Conservation (phyloP, 2,329 filamentous ascomycete genomes). For the Alternaria sp. region DNA sequence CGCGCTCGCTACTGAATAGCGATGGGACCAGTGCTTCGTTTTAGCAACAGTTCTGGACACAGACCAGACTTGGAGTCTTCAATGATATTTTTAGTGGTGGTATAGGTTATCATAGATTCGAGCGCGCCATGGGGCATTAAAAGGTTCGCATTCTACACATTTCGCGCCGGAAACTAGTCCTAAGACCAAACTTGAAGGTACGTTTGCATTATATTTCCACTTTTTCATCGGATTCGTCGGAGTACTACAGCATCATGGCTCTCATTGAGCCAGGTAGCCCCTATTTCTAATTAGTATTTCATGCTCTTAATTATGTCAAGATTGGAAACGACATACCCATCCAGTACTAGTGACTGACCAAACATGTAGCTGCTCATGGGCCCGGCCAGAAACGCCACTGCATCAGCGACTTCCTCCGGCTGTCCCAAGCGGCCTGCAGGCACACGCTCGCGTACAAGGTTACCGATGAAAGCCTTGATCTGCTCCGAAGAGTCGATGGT, state of each 20-base stretch:
- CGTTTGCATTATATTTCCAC: not conserved
- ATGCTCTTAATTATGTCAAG: not conserved
- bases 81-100: not conserved
- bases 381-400: constrained; percentile 15
- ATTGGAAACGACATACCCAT: constrained; percentile 14
- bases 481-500: constrained; percentile 28
- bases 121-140: not conserved
- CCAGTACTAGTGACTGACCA: constrained; percentile 17
- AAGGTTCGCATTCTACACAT: not conserved
- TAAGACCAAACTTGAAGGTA: not conserved
- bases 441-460: constrained; percentile 17
- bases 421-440: constrained; percentile 15
- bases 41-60: not conserved
- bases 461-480: constrained; percentile 13
- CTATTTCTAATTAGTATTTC: constrained; percentile 1
- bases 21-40: constrained; percentile 1
- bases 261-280: constrained; percentile 11
- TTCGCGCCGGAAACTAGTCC: not conserved
- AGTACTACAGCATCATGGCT: not conserved
- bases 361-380: constrained; percentile 22
- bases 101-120: not conserved
- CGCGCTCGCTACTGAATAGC: constrained; percentile 12
- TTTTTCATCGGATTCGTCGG: not conserved
- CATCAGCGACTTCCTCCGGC: constrained; percentile 20
- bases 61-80: not conserved